Evolutionary conservation across 805 yeast species (phyloP).

Genomic region (Candida germanica): DNA sequence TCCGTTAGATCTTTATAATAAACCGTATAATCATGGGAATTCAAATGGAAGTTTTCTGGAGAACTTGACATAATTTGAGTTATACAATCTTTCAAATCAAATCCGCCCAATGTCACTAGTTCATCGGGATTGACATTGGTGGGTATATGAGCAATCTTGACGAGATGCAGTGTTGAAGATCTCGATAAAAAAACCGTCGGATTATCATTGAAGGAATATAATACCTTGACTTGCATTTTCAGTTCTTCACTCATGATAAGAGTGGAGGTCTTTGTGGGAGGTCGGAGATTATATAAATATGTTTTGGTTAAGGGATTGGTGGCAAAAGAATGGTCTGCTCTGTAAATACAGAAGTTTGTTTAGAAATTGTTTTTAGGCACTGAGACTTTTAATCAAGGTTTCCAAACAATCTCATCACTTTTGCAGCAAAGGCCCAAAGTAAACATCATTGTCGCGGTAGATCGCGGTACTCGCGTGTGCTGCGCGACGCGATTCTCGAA

Average conservation of each 20-base stretch:
- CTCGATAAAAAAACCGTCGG: conserved; percentile 42
- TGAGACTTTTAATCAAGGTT: too few species aligned
- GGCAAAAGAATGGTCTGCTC: too few species aligned
- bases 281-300: too few species aligned
- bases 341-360: too few species aligned
- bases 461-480: too few species aligned
- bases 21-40: conserved; percentile 41
- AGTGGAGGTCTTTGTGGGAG: neutral
- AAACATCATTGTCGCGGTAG: too few species aligned
- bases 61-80: conserved; percentile 36
- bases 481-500: too few species aligned
- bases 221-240: conserved; percentile 45
- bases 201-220: conserved; percentile 43
- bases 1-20: conserved; percentile 46
- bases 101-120: conserved; percentile 39
- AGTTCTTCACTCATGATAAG: neutral
- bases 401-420: too few species aligned
- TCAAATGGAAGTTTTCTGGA: conserved; percentile 41
- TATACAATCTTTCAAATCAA: conserved; percentile 37
- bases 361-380: too few species aligned
- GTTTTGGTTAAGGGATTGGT: too few species aligned
- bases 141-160: conserved; percentile 39
- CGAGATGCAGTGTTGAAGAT: conserved; percentile 30
- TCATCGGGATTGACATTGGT: conserved; percentile 22
- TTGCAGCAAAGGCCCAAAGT: too few species aligned